These are phyloP conservation scores for Citrus australasica DNA, from an alignment of 345 rosid species.

Conservation along the genomic window DNA sequence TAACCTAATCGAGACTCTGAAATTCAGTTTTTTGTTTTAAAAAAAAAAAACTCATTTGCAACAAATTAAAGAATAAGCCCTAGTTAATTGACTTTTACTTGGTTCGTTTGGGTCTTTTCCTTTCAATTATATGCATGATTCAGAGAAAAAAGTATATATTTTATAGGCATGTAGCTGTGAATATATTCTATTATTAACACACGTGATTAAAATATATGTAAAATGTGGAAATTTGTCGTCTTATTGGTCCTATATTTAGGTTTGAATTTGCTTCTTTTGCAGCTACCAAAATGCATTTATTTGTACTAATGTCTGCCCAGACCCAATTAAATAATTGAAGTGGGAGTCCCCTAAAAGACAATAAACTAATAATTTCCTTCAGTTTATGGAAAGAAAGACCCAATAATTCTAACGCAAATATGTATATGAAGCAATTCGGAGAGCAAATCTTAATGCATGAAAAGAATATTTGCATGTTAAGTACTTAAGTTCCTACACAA, in stretches of 20 bases:
- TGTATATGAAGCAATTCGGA: not conserved
- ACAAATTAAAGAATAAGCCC: conserved; percentile 4
- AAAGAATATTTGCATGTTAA: no score
- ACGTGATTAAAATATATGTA: not conserved
- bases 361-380: not conserved
- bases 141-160: not conserved
- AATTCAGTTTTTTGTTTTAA: no score
- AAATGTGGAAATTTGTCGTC: not conserved
- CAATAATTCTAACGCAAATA: not conserved
- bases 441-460: no score
- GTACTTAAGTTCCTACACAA: no score
- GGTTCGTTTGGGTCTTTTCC: not conserved
- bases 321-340: not conserved
- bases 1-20: conserved; percentile 30
- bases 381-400: no score
- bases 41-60: not conserved
- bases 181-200: no score
- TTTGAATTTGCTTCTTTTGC: not conserved
- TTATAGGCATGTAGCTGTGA: not conserved
- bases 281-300: not conserved
- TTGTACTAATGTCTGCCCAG: not conserved
- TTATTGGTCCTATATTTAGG: not conserved
- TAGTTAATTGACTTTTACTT: conserved; percentile 18
- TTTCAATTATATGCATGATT: not conserved
- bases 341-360: no score